Percentiles rank a stretch among this genome's conserved stretches.
phyloP scores from a whole-genome alignment of 495 filamentous ascomycete species.

The Parathielavia appendiculata region DNA sequence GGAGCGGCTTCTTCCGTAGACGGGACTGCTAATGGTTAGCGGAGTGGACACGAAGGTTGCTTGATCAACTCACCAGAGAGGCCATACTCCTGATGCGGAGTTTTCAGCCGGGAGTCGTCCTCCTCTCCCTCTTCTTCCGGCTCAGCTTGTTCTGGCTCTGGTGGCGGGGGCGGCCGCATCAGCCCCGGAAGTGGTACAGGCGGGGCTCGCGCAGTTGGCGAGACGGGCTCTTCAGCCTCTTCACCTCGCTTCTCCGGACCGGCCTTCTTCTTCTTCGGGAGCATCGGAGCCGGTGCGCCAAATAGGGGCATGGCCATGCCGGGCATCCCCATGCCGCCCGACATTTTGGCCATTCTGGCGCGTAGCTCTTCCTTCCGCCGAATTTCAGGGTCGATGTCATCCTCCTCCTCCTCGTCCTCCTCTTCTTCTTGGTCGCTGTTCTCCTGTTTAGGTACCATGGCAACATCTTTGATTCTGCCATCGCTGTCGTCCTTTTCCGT shows the following conservation, averaged over 20 bases:
- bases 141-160: constrained; percentile 28
- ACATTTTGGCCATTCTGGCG: constrained; percentile 97
- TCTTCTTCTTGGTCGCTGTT: constrained; percentile 43
- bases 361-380: constrained; percentile 82
- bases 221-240: constrained; percentile 45
- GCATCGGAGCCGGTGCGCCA: constrained; percentile 48
- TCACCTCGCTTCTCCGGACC: constrained; percentile 41
- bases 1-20: constrained; percentile 44
- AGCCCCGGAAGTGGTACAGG: constrained; percentile 76
- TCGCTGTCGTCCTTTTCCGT: constrained; percentile 72
- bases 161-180: constrained; percentile 39
- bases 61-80: constrained; percentile 45
- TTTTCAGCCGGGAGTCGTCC: constrained; percentile 31
- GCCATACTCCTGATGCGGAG: constrained; percentile 35
- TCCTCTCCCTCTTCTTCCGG: constrained; percentile 41
- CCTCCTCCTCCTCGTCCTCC: constrained; percentile 73
- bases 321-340: constrained; percentile 94
- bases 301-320: constrained; percentile 82
- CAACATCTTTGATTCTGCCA: constrained; percentile 40
- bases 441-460: constrained; percentile 35
- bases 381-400: constrained; percentile 88
- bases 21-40: constrained; percentile 38
- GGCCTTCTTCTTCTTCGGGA: constrained; percentile 62
- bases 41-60: constrained; percentile 16
- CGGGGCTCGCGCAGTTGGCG: constrained; percentile 50